A percentile compares a stretch with the other conserved stretches of the same genome.
phyloP scores from a whole-genome alignment of 768 basidiomycete species.

The Botryobasidium botryosum region DNA sequence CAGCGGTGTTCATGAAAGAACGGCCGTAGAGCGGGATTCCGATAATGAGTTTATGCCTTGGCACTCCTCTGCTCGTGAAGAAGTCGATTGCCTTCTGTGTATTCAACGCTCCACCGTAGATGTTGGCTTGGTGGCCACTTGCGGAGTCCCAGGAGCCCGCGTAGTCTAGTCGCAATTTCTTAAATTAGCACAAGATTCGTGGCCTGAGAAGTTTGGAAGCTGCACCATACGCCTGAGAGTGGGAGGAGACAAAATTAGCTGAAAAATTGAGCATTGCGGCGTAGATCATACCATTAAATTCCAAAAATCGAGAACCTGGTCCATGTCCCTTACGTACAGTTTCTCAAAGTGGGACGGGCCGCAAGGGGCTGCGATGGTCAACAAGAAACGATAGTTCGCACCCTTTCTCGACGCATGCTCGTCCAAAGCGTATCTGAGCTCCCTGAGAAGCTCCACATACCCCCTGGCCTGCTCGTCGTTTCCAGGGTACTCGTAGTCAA shows the following conservation, averaged over 20 bases:
- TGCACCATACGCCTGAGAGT: too few relatives aligned
- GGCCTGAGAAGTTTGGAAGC: too few relatives aligned
- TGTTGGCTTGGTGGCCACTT: slow-evolving; percentile 59
- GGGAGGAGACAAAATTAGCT: too few relatives aligned
- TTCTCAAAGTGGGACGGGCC: slow-evolving; percentile 75
- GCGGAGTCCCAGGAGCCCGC: slow-evolving; percentile 29
- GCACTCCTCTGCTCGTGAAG: slow-evolving; percentile 56
- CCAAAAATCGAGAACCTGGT: slow-evolving; percentile 82
- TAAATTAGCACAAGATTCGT: neutral
- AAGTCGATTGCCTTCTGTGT: slow-evolving; percentile 47
- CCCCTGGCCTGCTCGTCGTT: slow-evolving; percentile 62
- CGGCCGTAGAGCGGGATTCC: slow-evolving; percentile 92
- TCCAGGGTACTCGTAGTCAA: slow-evolving; percentile 88
- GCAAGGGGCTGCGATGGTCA: slow-evolving; percentile 80
- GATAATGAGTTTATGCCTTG: slow-evolving; percentile 64
- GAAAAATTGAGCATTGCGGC: neutral
- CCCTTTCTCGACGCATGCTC: slow-evolving; percentile 49
- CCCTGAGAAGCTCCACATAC: slow-evolving; percentile 66
- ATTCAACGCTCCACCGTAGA: slow-evolving; percentile 51
- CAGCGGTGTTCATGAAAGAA: slow-evolving; percentile 70
- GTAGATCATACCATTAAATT: slow-evolving; percentile 60
- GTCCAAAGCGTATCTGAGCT: slow-evolving; percentile 61
- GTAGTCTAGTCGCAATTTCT: slow-evolving; percentile 14
- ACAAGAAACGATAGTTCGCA: slow-evolving; percentile 38
- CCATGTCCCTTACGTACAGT: slow-evolving; percentile 69